Conservation (phyloP, 1,284 basidiomycete species). For the Fomitopsis pinicola region DNA sequence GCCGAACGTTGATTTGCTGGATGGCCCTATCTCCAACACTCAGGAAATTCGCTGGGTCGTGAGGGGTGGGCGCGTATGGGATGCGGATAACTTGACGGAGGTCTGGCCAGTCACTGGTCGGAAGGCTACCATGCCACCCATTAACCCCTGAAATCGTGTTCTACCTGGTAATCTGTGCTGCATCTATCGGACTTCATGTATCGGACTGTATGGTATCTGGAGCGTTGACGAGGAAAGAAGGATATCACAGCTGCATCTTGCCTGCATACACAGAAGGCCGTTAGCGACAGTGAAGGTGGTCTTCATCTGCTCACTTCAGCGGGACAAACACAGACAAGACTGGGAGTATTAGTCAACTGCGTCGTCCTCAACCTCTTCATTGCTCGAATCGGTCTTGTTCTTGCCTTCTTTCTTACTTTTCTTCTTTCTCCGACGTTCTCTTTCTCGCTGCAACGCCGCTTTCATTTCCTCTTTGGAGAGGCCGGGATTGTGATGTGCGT, state of each 20-base stretch:
- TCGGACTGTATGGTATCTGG: not conserved
- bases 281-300: too few relatives aligned
- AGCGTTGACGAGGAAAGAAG: not conserved
- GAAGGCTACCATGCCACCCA: conserved; percentile 46
- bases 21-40: conserved; percentile 46
- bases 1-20: conserved; percentile 50
- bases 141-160: conserved; percentile 40
- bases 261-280: too few relatives aligned
- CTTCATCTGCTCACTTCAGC: not conserved
- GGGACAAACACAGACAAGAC: not conserved
- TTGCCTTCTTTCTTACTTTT: conserved; percentile 38
- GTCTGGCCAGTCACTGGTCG: conserved; percentile 62
- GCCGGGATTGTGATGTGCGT: conserved; percentile 67
- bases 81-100: conserved; percentile 60
- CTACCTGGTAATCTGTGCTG: not conserved
- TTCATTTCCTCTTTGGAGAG: conserved; percentile 65
- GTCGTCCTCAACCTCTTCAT: not conserved
- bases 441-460: conserved; percentile 65
- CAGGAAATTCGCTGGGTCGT: conserved; percentile 49
- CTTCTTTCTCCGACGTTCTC: conserved; percentile 64
- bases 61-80: conserved; percentile 63
- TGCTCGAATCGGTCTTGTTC: not conserved
- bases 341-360: not conserved
- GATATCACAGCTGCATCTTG: too few relatives aligned
- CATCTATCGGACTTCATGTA: not conserved